These are phyloP conservation scores for Phaeosphaeria sp. DNA, from an alignment of 2,329 filamentous ascomycete genomes.

Conservation along the genomic window DNA sequence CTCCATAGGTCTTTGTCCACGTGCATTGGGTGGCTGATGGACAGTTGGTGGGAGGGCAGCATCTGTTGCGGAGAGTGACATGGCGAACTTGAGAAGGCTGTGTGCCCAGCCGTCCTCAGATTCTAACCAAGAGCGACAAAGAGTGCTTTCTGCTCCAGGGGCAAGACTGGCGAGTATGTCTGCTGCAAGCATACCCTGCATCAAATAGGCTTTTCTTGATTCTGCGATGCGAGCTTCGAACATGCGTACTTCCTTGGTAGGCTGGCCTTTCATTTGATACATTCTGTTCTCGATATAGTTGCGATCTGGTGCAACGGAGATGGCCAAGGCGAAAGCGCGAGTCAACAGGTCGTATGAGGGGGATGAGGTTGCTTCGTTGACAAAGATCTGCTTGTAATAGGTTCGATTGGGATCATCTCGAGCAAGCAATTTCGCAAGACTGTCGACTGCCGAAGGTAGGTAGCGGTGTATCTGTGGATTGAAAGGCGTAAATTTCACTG, in stretches of 20 bases:
- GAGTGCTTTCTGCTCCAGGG: constrained; percentile 71
- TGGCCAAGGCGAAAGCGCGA: constrained; percentile 82
- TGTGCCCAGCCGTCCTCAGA: constrained; percentile 84
- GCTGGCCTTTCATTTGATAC: constrained; percentile 53
- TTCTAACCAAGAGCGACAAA: constrained; percentile 81
- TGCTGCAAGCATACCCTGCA: constrained; percentile 89
- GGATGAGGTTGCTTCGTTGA: constrained; percentile 68
- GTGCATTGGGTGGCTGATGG: constrained; percentile 32
- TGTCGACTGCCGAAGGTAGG: constrained; percentile 86
- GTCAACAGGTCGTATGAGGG: constrained; percentile 82
- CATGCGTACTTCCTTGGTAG: constrained; percentile 43
- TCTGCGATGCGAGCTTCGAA: constrained; percentile 71
- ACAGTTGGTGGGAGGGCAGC: constrained; percentile 33
- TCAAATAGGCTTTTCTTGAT: constrained; percentile 83
- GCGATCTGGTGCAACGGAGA: constrained; percentile 81
- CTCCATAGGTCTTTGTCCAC: constrained; percentile 41
- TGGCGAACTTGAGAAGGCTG: constrained; percentile 77
- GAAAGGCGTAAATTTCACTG: constrained; percentile 78
- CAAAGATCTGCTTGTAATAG: constrained; percentile 82
- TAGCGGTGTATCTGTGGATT: constrained; percentile 84
- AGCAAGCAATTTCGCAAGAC: constrained; percentile 87
- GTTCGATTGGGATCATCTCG: constrained; percentile 91
- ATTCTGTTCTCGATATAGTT: constrained; percentile 57
- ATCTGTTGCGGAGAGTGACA: constrained; percentile 61
- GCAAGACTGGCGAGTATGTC: constrained; percentile 84